Evolutionary conservation across 345 rosid species (phyloP).

Genomic region (Euclidium syriacum): DNA sequence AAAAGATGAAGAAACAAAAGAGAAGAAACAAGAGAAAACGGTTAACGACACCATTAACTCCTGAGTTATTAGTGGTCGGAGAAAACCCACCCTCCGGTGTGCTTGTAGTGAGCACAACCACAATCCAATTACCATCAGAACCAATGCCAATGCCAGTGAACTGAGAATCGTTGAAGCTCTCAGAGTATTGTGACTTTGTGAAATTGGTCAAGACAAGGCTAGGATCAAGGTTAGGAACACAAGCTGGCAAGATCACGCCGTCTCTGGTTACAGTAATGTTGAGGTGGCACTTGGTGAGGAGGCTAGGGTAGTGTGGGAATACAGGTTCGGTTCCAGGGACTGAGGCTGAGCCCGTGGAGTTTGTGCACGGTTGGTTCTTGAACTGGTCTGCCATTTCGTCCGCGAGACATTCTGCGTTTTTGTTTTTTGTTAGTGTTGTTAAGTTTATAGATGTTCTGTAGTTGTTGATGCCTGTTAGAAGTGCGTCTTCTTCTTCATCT

Average conservation of each 20-base stretch:
- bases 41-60: not conserved
- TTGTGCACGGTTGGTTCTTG: slow-evolving; percentile 73
- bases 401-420: slow-evolving; percentile 83
- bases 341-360: slow-evolving; percentile 66
- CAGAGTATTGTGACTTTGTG: slow-evolving; percentile 60
- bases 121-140: slow-evolving; percentile 71
- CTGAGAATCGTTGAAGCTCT: slow-evolving; percentile 49
- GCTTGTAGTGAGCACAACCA: slow-evolving; percentile 62
- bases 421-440: slow-evolving; percentile 43
- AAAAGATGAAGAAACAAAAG: slow-evolving; percentile 14
- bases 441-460: slow-evolving; percentile 65
- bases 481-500: slow-evolving; percentile 64
- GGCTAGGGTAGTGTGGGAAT: slow-evolving; percentile 43
- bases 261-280: slow-evolving; percentile 59
- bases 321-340: slow-evolving; percentile 71
- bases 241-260: slow-evolving; percentile 68
- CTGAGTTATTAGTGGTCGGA: slow-evolving; percentile 11
- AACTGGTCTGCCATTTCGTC: slow-evolving; percentile 63
- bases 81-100: slow-evolving; percentile 56
- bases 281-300: slow-evolving; percentile 55
- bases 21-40: slow-evolving; percentile 2
- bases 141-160: slow-evolving; percentile 70
- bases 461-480: slow-evolving; percentile 58
- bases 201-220: slow-evolving; percentile 60
- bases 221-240: slow-evolving; percentile 63